These are phyloP conservation scores for Ormosia emarginata DNA, from an alignment of 306 rosid species.

Conservation along the genomic window DNA sequence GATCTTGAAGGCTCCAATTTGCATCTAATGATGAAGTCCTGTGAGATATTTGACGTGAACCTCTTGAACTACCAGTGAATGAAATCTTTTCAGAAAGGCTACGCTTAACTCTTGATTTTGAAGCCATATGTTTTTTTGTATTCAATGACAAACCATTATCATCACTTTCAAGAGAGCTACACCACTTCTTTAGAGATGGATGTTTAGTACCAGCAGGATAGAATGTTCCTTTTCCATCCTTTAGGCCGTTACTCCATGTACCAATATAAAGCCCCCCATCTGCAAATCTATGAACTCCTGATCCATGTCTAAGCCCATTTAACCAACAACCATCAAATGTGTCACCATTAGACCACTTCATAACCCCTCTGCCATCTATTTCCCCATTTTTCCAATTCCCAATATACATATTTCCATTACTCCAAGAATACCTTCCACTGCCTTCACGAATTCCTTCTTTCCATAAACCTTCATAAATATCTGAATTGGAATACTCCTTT, in stretches of 20 bases:
- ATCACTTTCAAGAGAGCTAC: slow-evolving; percentile 36
- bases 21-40: slow-evolving; percentile 41
- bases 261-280: slow-evolving; percentile 86
- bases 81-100: slow-evolving; percentile 56
- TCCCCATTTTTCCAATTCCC: slow-evolving; percentile 85
- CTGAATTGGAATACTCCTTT: slow-evolving; percentile 65
- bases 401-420: slow-evolving; percentile 54
- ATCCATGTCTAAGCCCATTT: slow-evolving; percentile 77
- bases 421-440: slow-evolving; percentile 74
- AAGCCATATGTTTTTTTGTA: slow-evolving; percentile 25
- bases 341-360: slow-evolving; percentile 89
- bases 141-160: slow-evolving; percentile 29
- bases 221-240: slow-evolving; percentile 92
- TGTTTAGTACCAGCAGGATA: slow-evolving; percentile 76
- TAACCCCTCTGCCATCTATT: slow-evolving; percentile 87
- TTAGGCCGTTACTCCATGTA: slow-evolving; percentile 78
- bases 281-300: slow-evolving; percentile 69
- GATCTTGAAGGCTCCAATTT: slow-evolving; percentile 26
- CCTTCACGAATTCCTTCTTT: slow-evolving; percentile 92
- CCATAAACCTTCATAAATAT: slow-evolving; percentile 85
- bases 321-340: slow-evolving; percentile 72
- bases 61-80: slow-evolving; percentile 37
- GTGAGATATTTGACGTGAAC: slow-evolving; percentile 45
- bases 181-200: slow-evolving; percentile 60
- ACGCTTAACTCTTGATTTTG: slow-evolving; percentile 45